These are phyloP conservation scores for Exutisphaerella laricina DNA, from an alignment of 2,329 filamentous ascomycete species.

Conservation along the genomic window DNA sequence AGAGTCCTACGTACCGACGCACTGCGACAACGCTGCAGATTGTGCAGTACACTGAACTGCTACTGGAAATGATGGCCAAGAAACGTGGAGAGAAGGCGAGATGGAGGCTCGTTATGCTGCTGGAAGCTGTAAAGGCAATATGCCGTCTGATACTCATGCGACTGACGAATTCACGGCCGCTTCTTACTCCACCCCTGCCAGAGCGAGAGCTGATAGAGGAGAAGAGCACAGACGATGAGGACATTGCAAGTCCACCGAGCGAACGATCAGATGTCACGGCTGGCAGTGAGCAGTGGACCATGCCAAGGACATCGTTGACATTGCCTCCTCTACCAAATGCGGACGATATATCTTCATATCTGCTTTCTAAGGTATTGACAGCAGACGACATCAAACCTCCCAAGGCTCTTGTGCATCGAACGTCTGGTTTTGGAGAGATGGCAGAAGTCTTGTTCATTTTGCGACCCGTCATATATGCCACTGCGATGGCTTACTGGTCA, in stretches of 20 bases:
- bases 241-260: slow-evolving; percentile 43
- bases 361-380: slow-evolving; percentile 83
- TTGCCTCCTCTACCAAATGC: slow-evolving; percentile 77
- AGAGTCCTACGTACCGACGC: slow-evolving; percentile 66
- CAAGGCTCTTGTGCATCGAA: slow-evolving; percentile 73
- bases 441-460: slow-evolving; percentile 92
- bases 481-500: slow-evolving; percentile 66
- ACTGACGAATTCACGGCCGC: slow-evolving; percentile 73
- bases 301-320: slow-evolving; percentile 88
- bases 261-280: slow-evolving; percentile 35
- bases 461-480: slow-evolving; percentile 78
- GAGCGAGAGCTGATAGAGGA: slow-evolving; percentile 68
- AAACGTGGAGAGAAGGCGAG: slow-evolving; percentile 71
- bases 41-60: slow-evolving; percentile 86
- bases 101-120: slow-evolving; percentile 79
- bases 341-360: slow-evolving; percentile 77
- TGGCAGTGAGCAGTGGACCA: slow-evolving; percentile 59
- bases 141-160: slow-evolving; percentile 75
- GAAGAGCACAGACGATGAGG: slow-evolving; percentile 28
- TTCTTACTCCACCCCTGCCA: slow-evolving; percentile 78
- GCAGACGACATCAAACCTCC: slow-evolving; percentile 96
- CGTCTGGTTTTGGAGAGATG: slow-evolving; percentile 66
- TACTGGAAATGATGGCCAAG: slow-evolving; percentile 98
- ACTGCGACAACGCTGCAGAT: slow-evolving; percentile 80
- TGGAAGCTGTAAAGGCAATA: slow-evolving; percentile 81